Conservation (phyloP, 139 green algal species). For the Coelastrella sp. region DNA sequence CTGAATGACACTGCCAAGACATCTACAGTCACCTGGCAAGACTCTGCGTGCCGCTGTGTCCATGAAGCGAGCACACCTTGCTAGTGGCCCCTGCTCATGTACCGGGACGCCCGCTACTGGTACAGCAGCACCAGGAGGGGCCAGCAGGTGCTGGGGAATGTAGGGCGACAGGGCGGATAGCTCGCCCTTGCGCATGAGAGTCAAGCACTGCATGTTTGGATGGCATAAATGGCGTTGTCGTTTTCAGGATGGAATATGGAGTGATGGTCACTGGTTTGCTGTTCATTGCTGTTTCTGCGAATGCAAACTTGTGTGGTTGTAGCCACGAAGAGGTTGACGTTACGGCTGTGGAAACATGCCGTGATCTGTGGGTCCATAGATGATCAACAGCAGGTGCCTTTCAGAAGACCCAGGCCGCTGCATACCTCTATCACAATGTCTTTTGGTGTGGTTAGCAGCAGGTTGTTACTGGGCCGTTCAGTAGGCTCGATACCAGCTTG, state of each 20-base stretch:
- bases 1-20: no score
- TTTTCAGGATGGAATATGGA: no score
- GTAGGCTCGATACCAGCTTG: not conserved
- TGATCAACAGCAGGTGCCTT: no score
- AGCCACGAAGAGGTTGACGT: no score
- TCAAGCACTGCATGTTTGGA: conserved; percentile 33
- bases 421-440: conserved; percentile 30
- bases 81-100: conserved; percentile 35
- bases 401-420: not conserved
- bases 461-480: not conserved
- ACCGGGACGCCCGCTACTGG: conserved; percentile 27
- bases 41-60: conserved; percentile 59
- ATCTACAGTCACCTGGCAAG: conserved; percentile 48
- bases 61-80: conserved; percentile 30
- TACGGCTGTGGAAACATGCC: no score
- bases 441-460: conserved; percentile 16
- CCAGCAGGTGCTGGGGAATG: not conserved
- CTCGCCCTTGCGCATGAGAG: conserved; percentile 50
- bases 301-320: no score
- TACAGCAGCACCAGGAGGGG: not conserved
- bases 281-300: no score
- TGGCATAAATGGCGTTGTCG: not conserved
- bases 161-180: conserved; percentile 32
- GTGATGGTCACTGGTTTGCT: no score
- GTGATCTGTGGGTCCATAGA: no score